Evolutionary conservation across 371 early-diverging fungal genomes (phyloP).

Genomic region (Sporodiniella umbellata): DNA sequence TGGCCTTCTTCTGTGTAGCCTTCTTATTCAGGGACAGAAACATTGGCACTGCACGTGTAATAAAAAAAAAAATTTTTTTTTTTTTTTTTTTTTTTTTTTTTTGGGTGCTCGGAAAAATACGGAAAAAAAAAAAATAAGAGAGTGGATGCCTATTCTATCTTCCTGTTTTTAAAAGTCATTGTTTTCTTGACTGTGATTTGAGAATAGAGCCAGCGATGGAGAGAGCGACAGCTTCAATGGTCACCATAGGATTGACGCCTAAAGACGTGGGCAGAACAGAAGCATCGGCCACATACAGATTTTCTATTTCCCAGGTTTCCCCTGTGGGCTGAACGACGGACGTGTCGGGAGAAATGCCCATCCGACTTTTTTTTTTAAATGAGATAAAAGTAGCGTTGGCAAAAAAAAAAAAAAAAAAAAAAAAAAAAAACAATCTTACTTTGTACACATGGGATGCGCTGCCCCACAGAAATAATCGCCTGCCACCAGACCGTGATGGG

Average conservation of each 20-base stretch:
- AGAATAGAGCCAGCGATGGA: conserved; percentile 21
- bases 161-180: too few species aligned
- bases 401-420: not conserved
- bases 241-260: conserved; percentile 77
- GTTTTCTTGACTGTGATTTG: too few species aligned
- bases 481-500: not conserved
- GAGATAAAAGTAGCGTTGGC: too few species aligned
- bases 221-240: conserved; percentile 45
- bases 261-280: conserved; percentile 64
- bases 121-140: too few species aligned
- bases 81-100: too few species aligned
- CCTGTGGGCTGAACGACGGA: conserved; percentile 35
- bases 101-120: too few species aligned
- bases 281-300: conserved; percentile 67
- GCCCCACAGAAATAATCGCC: conserved; percentile 18
- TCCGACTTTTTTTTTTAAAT: too few species aligned
- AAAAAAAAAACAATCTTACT: conserved; percentile 28
- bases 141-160: too few species aligned
- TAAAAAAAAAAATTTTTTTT: too few species aligned
- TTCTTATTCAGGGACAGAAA: too few species aligned
- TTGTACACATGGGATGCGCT: conserved; percentile 60
- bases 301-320: conserved; percentile 62
- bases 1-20: too few species aligned
- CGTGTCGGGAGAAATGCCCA: conserved; percentile 49
- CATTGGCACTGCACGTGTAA: too few species aligned